Conservation (phyloP, 1,284 basidiomycete genomes). For the Papiliotrema laurentii region DNA sequence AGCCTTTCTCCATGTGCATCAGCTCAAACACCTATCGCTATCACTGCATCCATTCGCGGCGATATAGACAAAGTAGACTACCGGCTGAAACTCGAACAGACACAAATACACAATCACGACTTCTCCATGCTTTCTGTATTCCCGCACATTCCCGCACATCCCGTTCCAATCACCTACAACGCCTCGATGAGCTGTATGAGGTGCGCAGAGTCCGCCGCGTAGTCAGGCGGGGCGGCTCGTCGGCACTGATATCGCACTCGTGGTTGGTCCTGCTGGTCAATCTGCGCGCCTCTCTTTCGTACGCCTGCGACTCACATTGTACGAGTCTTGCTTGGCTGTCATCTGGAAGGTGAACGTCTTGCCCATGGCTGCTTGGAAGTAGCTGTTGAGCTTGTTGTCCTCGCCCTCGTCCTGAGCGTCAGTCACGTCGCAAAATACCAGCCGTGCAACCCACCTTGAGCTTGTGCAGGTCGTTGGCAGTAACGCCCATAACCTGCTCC, state of each 20-base stretch:
- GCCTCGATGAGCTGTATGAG: slow-evolving; percentile 54
- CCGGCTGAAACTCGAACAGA: too few relatives aligned
- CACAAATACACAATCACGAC: too few relatives aligned
- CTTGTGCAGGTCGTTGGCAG: slow-evolving; percentile 72
- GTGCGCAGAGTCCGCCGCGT: slow-evolving; percentile 61
- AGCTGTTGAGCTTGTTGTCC: slow-evolving; percentile 59
- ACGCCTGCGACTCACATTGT: slow-evolving; percentile 58
- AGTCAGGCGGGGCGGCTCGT: slow-evolving; percentile 64
- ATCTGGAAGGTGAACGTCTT: slow-evolving; percentile 78
- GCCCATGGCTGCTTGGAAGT: slow-evolving; percentile 65
- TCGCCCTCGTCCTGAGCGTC: slow-evolving; percentile 57
- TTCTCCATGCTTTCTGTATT: neutral
- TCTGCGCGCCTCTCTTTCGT: neutral
- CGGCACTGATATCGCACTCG: slow-evolving; percentile 78
- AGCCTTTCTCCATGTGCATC: too few relatives aligned
- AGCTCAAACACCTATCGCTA: too few relatives aligned
- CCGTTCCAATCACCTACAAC: too few relatives aligned
- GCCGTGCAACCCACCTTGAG: slow-evolving; percentile 57
- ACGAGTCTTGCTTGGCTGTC: slow-evolving; percentile 81
- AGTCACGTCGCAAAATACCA: neutral
- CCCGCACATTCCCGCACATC: neutral
- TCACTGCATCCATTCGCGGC: too few relatives aligned
- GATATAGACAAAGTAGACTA: too few relatives aligned
- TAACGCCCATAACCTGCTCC: slow-evolving; percentile 66
- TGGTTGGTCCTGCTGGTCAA: slow-evolving; percentile 58